Base-by-base conservation (phyloP, 768 basidiomycete species). In the Panellus pusillus region DNA sequence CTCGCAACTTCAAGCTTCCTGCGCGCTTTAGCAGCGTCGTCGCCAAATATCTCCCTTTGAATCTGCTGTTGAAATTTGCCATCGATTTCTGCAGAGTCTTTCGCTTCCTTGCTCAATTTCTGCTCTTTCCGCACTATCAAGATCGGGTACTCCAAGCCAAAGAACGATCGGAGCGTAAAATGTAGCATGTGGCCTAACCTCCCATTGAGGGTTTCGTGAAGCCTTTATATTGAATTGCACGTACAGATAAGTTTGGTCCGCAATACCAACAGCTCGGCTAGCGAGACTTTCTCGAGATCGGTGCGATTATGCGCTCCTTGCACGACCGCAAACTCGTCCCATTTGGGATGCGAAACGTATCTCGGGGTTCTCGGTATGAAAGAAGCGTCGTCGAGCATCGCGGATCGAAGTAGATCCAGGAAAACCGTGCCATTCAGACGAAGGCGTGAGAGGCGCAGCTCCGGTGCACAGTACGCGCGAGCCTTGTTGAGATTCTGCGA, bases 231-330 rank as follows among this genome's bases (percentile, higher is more conserved):
- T n/a, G n/a, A n/a, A n/a, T n/a, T n/a, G n/a, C 20, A 48, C 54
- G 32, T 36, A 55, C 54, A 55, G 2, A 55, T 50, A 20, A 55
- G 54, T 20, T 55, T 55, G 2, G 48, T 55, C 19, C 54, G 48
- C 6, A 55, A 31, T 12, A 55, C 13, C 31, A 41, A 37, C 29
- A 55, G 28, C 20, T 47, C 31, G 1, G 37, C 54, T 11, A 50
- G 31, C 1, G 49, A 42, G n/a, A 50, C 20, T 18, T 56, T 56
- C 39, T 42, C 28, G 17, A 17, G n/a, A 7, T 49, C 55, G 4
- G 44, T 42, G 31, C 40, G n/a, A 6, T 51, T 32, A 13, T 13
- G 31, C 13, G 31, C 31, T 7, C 31, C 31, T 13, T 32, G 31
- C 31, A 32, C 6, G 13, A 13, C 31, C 6, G 31, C 31, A 13